These are phyloP conservation scores for Leishmania gerbilli DNA, from an alignment of 208 protist species.

Conservation along the genomic window DNA sequence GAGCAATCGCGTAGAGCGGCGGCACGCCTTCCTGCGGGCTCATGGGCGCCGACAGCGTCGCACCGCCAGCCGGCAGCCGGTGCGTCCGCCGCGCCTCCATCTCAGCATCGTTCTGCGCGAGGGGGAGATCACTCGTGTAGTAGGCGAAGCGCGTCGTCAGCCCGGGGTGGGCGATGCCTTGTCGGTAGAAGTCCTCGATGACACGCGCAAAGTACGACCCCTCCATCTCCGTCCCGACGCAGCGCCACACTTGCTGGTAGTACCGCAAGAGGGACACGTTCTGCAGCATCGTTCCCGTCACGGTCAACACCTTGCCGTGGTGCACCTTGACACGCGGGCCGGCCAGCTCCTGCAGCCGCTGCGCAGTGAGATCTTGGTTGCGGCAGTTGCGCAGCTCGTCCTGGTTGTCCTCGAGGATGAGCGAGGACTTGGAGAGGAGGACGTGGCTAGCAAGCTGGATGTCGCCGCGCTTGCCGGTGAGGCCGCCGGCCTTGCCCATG, in stretches of 20 bases:
- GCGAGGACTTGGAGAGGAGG: slow-evolving; percentile 81
- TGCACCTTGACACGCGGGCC: slow-evolving; percentile 57
- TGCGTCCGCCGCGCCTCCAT: slow-evolving; percentile 39
- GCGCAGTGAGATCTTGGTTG: slow-evolving; percentile 69
- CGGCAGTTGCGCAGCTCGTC: slow-evolving; percentile 85
- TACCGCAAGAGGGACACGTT: slow-evolving; percentile 80
- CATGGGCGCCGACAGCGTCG: slow-evolving; percentile 79
- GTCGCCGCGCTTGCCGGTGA: slow-evolving; percentile 87
- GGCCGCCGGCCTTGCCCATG: slow-evolving; percentile 88
- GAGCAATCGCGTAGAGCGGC: slow-evolving; percentile 86
- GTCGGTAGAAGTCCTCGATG: slow-evolving; percentile 81
- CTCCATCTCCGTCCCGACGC: slow-evolving; percentile 90
- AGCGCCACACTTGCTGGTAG: slow-evolving; percentile 85
- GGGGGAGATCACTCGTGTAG: slow-evolving; percentile 88
- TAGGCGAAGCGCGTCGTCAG: slow-evolving; percentile 84
- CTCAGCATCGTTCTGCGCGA: slow-evolving; percentile 57
- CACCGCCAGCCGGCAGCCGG: not conserved
- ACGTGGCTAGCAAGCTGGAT: slow-evolving; percentile 88
- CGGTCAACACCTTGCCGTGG: slow-evolving; percentile 80
- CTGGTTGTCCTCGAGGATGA: slow-evolving; percentile 84
- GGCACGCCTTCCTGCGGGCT: slow-evolving; percentile 74
- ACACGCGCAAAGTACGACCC: slow-evolving; percentile 87
- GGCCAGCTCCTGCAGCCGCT: slow-evolving; percentile 57
- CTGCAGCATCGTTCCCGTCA: slow-evolving; percentile 88
- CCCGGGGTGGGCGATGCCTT: slow-evolving; percentile 64